These are phyloP conservation scores for Cyberlindnera xishuangbannaensis DNA, from an alignment of 805 yeast genomes.

Conservation along the genomic window DNA sequence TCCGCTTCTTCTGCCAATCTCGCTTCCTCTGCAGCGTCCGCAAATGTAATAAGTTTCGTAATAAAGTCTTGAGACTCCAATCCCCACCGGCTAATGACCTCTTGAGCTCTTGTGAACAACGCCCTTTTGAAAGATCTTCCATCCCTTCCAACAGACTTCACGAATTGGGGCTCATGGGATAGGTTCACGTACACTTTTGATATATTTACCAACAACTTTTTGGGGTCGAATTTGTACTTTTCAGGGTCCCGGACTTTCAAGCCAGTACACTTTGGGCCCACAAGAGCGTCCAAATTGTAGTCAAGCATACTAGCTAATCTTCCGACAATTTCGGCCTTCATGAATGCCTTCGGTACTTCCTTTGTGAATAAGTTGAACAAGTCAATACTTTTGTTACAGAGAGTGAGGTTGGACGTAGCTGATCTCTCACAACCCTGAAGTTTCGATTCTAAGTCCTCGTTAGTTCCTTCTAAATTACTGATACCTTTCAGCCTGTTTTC, in stretches of 20 bases:
- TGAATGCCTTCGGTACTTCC: constrained; percentile 83
- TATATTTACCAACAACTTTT: constrained; percentile 58
- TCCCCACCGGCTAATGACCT: constrained; percentile 50
- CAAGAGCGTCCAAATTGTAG: constrained; percentile 85
- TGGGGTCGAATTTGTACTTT: constrained; percentile 78
- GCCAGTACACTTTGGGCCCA: constrained; percentile 90
- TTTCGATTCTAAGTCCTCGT: constrained; percentile 54
- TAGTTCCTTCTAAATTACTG: constrained; percentile 40
- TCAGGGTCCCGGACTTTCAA: constrained; percentile 82
- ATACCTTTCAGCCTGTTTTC: constrained; percentile 35
- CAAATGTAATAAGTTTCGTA: constrained; percentile 45
- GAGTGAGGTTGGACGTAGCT: constrained; percentile 76
- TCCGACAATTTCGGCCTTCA: constrained; percentile 84
- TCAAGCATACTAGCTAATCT: constrained; percentile 94
- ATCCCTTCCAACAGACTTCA: constrained; percentile 80
- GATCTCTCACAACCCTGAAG: constrained; percentile 62
- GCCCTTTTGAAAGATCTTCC: constrained; percentile 76
- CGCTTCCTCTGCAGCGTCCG: constrained; percentile 55
- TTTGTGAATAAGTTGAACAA: constrained; percentile 76
- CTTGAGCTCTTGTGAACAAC: constrained; percentile 65
- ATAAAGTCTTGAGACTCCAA: constrained; percentile 48
- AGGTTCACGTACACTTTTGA: constrained; percentile 74
- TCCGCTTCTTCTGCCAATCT: constrained; percentile 67
- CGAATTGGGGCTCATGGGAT: constrained; percentile 56
- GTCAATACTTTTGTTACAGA: constrained; percentile 76